These are phyloP conservation scores for Arthrobotrys entomopaga DNA, from an alignment of 2,329 filamentous ascomycete genomes.

Conservation along the genomic window DNA sequence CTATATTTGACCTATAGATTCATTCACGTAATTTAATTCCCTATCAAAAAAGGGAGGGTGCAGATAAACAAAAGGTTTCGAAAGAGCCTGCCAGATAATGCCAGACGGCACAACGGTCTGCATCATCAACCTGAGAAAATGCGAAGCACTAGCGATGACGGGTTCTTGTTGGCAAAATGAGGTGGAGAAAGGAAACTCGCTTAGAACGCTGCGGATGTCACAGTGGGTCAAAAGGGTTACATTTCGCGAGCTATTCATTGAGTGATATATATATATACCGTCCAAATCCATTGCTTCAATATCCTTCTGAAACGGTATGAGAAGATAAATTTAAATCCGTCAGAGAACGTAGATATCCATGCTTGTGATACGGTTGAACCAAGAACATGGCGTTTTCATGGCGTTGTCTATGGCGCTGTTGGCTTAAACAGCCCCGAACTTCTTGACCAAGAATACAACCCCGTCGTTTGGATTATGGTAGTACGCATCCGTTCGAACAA, in stretches of 20 bases:
- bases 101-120: neutral
- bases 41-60: neutral
- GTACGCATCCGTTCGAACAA: constrained; percentile 67
- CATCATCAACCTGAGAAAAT: neutral
- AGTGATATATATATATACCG: constrained; percentile 19
- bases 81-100: neutral
- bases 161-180: neutral
- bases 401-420: neutral
- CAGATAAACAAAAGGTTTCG: constrained; percentile 1
- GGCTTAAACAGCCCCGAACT: neutral
- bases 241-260: constrained; percentile 48
- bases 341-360: constrained; percentile 4
- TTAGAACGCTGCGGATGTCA: constrained; percentile 32
- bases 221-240: constrained; percentile 38
- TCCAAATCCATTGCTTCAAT: constrained; percentile 25
- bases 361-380: neutral
- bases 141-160: constrained; percentile 14
- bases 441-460: constrained; percentile 66
- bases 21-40: neutral
- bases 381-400: neutral
- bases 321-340: too few species aligned
- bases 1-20: too few species aligned
- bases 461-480: constrained; percentile 69
- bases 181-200: constrained; percentile 20
- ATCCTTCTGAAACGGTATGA: constrained; percentile 5